Percentiles rank a stretch among this genome's conserved stretches.
These are phyloP conservation scores for Physcomitrium patens DNA, from an alignment of 225 moss, liverwort and hornwort species.

Conservation along the genomic window DNA sequence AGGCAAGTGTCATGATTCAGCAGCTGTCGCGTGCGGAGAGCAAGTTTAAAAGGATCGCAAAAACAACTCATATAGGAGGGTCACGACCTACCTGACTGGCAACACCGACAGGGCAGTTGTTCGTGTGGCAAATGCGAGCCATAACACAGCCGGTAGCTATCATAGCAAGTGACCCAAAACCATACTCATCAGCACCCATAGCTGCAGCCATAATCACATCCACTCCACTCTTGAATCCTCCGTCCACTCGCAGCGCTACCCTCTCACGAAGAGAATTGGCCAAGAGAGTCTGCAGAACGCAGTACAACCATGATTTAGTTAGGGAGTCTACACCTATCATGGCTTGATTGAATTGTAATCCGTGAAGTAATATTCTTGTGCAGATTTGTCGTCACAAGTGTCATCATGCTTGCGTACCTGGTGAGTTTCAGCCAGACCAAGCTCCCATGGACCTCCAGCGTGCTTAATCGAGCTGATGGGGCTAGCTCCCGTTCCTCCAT, in stretches of 20 bases:
- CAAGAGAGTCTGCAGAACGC: constrained; percentile 62
- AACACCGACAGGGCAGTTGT: constrained; percentile 99
- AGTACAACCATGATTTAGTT: constrained; percentile 11
- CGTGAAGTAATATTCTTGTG: constrained; percentile 45
- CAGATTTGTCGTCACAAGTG: constrained; percentile 40
- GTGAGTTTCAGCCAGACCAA: constrained; percentile 95
- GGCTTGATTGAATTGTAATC: background rate
- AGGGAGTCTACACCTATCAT: constrained; percentile 56
- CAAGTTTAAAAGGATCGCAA: no score
- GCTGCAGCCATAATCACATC: constrained; percentile 93
- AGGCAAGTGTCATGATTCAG: no score
- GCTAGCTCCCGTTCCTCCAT: constrained; percentile 99
- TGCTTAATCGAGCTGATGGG: constrained; percentile 99
- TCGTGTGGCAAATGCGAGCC: constrained; percentile 99
- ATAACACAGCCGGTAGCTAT: constrained; percentile 97
- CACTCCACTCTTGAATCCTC: constrained; percentile 97
- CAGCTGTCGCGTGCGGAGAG: no score
- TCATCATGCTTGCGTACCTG: constrained; percentile 53
- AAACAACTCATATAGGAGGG: background rate
- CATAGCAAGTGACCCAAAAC: constrained; percentile 99
- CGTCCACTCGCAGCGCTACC: constrained; percentile 88
- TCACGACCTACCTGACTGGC: constrained; percentile 80
- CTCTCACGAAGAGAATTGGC: constrained; percentile 90
- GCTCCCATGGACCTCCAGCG: constrained; percentile 98
- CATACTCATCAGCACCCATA: constrained; percentile 95